Base-by-base conservation (phyloP, 805 yeast genomes). In the Aciculoconidium aculeatum region DNA sequence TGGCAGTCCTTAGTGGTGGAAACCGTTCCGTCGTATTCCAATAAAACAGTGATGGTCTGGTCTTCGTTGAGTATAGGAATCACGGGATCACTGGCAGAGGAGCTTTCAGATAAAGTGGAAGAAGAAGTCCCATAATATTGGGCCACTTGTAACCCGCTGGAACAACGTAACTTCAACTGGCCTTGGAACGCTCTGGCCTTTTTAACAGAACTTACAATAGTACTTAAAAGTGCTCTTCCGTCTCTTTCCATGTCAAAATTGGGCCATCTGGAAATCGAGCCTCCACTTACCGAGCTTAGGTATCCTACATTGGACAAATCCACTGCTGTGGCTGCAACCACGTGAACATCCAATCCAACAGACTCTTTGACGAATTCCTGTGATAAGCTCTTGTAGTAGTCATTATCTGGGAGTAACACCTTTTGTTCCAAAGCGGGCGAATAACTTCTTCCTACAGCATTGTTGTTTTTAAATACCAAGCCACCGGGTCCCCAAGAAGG, bases 401-500 rank as follows among this genome's bases (percentile, higher is more conserved):
- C 75, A 40, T 70, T 72, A 27, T 75, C 77, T 5, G 86, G 70
- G 14, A 70, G 62, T 42, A 78, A 68, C 9, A 77, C 58, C 14
- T 65, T 71, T 39, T 73, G 72, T 27, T 70, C 72, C 12, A 47
- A 46, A 30, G 61, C 67, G 0, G 65, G 56, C 32, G 67, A 51
- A 28, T 65, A 61, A 15, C 55, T 45, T 13, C 72, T 65, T 4
- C 65, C 65, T 10, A 60, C 59, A 4, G 55, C 40, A 25, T 53
- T 53, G 35, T 53, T 52, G 14, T 61, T 60, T 41, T 67, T 73
- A 31, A 55, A 58, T n/a, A 62, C 58, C 31, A 80, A 64, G 7
- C 70, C 63, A 4, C 96, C 96, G 0, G 86, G 80, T 1, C 95
- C 95, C 69, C 76, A 69, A 1, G 84, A 70, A 5, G 98, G 96